Evolutionary conservation across 257 asterid genomes (phyloP).

Genomic region (Jacaranda mimosifolia): DNA sequence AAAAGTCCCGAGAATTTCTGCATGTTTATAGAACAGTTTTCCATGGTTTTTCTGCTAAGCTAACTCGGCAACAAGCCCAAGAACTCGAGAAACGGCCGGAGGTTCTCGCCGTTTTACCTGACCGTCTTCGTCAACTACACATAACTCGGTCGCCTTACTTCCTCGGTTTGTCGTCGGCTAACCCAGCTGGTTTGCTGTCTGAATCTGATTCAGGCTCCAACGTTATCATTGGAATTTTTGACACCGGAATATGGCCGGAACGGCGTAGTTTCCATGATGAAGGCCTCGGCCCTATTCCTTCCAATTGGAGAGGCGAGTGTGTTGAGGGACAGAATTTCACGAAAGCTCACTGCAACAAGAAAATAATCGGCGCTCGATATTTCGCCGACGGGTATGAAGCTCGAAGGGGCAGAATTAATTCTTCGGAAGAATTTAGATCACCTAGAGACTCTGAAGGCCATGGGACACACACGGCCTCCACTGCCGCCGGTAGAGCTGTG

Average conservation of each 20-base stretch:
- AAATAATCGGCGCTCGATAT: slow-evolving; percentile 77
- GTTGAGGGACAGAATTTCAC: slow-evolving; percentile 61
- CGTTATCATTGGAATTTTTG: slow-evolving; percentile 73
- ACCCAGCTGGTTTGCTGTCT: slow-evolving; percentile 51
- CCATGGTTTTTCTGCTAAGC: slow-evolving; percentile 77
- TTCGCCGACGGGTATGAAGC: slow-evolving; percentile 68
- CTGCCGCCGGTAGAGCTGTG: slow-evolving; percentile 84
- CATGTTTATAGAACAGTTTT: slow-evolving; percentile 78
- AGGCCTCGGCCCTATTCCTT: slow-evolving; percentile 71
- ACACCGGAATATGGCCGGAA: slow-evolving; percentile 89
- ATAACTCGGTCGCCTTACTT: slow-evolving; percentile 77
- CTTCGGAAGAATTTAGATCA: slow-evolving; percentile 53
- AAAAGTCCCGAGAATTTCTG: slow-evolving; percentile 42
- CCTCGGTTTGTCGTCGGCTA: slow-evolving; percentile 53
- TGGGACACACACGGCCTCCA: slow-evolving; percentile 93
- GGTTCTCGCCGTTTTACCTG: slow-evolving; percentile 68
- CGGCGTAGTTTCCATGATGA: slow-evolving; percentile 72
- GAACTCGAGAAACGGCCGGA: slow-evolving; percentile 52
- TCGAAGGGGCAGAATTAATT: slow-evolving; percentile 38
- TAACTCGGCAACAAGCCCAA: slow-evolving; percentile 60
- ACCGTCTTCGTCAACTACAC: slow-evolving; percentile 71
- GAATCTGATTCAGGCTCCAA: slow-evolving; percentile 80
- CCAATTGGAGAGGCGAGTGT: slow-evolving; percentile 81
- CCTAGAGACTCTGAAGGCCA: slow-evolving; percentile 82
- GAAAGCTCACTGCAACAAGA: slow-evolving; percentile 61